A percentile compares a stretch with the other conserved stretches of the same genome.
Conservation (phyloP, 495 filamentous ascomycete species). For the Penicillium soppii region DNA sequence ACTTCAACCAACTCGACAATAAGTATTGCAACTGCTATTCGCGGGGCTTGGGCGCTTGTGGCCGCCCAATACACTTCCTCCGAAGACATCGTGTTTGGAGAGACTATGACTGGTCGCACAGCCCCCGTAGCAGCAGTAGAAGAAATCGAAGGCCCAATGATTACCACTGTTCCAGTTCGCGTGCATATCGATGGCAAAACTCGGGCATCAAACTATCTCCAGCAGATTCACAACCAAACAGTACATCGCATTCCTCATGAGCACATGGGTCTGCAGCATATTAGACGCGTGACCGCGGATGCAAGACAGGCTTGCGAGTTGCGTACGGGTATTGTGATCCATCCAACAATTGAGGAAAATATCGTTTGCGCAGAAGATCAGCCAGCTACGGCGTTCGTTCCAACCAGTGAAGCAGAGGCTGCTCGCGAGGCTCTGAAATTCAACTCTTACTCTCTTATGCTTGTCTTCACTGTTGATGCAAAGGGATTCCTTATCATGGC, state of each 20-base stretch:
- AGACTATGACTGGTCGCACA: slow-evolving; percentile 34
- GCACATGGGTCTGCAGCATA: slow-evolving; percentile 50
- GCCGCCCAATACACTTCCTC: slow-evolving; percentile 24
- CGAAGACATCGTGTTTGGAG: slow-evolving; percentile 36
- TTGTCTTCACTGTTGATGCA: slow-evolving; percentile 47
- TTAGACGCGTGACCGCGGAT: slow-evolving; percentile 49
- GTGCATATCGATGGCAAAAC: slow-evolving; percentile 26
- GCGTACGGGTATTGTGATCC: slow-evolving; percentile 33
- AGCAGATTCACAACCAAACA: slow-evolving; percentile 35
- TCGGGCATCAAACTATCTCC: slow-evolving; percentile 34
- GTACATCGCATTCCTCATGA: slow-evolving; percentile 38
- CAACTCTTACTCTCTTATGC: slow-evolving; percentile 55
- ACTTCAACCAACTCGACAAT: slow-evolving; percentile 4
- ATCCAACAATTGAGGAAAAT: not conserved
- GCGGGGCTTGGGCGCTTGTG: slow-evolving; percentile 38
- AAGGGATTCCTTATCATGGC: slow-evolving; percentile 51
- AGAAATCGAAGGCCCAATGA: slow-evolving; percentile 37
- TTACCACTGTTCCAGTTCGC: slow-evolving; percentile 51
- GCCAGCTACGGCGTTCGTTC: slow-evolving; percentile 1
- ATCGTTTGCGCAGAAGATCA: not conserved
- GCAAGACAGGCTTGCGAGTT: slow-evolving; percentile 53
- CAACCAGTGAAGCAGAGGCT: slow-evolving; percentile 18
- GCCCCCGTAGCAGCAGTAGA: slow-evolving; percentile 31
- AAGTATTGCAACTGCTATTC: slow-evolving; percentile 29
- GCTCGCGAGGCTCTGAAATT: slow-evolving; percentile 47